Evolutionary conservation across 306 rosid genomes (phyloP), one percentile per base, ranked within the genome.

Genomic region (Prunus fruticosa): DNA sequence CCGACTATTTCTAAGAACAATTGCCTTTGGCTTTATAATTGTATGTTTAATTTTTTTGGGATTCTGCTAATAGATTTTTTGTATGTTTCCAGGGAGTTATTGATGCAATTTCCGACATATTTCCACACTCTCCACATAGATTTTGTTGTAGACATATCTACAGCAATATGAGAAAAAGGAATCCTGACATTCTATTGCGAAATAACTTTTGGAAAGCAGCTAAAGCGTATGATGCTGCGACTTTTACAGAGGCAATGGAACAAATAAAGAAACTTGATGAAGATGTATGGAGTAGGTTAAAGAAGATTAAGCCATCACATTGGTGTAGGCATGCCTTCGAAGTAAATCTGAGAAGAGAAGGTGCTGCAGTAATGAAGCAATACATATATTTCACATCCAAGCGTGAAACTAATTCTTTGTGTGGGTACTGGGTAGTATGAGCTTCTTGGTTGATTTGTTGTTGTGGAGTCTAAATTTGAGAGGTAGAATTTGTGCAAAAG

Each of bases 401-500:
- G 38, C 38, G 5, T 32, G 38, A 32, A 32, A 32, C 38, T 32
- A 32, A 32, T 32, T 32, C 7, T 32, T 1, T 32, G 7, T 32
- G 38, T 32, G 38, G 38, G 7, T 32, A n/a, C n/a, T n/a, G n/a
- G n/a, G n/a, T n/a, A 32, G 1, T 32, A 32, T 32, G 38, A 32
- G 38, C 7, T 32, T 32, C 38, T 15, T 51, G 6, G 19, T 51
- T n/a, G 56, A 51, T 15, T 51, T 51, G 56, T 51, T 51, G 19
- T 6, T 51, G 56, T 15, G 14, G 54, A 3, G 54, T 14, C 54
- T 14, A 5, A 15, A 50, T 50, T 11, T 15, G 71, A 11, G 79
- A 34, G 16, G 49, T 49, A 66, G 11, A 66, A 66, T 11, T n/a
- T 43, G 56, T 84, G 81, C 74, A 78, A 57, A 23, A 78, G 20